Base-by-base conservation (phyloP, 768 basidiomycete species). In the Phanerochaete carnosa region DNA sequence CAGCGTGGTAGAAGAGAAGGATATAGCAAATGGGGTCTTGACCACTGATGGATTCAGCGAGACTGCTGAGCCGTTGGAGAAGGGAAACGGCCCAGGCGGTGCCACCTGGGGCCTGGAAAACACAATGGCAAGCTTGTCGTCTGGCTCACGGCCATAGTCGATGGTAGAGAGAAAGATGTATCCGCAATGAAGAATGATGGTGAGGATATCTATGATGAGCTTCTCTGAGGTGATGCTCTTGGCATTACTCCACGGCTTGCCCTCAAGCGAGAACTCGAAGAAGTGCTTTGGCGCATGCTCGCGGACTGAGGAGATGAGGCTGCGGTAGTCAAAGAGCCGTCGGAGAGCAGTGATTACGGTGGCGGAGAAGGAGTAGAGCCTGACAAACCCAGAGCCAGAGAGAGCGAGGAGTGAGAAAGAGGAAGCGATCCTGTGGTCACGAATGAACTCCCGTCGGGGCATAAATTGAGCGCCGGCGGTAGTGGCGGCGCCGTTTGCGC, bases 101-200 rank as follows among this genome's bases (percentile, higher is more conserved):
- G 70, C 64, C 6, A 63, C 22, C 56, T 66, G 68, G 45, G 84
- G 78, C 59, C 79, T 83, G 16, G 88, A 87, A 72, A 92, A 92
- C 22, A 87, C 80, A 67, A 92, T 80, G 54, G 84, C 83, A 9
- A 92, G 69, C 45, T 86, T 82, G 72, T 92, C 90, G 65, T 91
- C 90, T 45, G 75, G 78, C 71, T 92, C 90, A 58, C 88, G 80
- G 32, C 89, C 90, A 70, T 91, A 92, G 73, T 90, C 89, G 62
- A 92, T 77, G 45, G 81, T 82, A 23, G 89, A 89, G 9, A 90
- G 76, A 64, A 85, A 86, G 25, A 74, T 74, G 68, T 84, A 89
- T 43, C 87, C 86, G 67, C 80, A 80, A 58, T 82, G 81, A 68
- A 86, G 84, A 45, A 92, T 74, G 64, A 85, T 75, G 35, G 81